Evolutionary conservation across 2,329 filamentous ascomycete species (phyloP).

Genomic region (Fusarium protoensiforme): DNA sequence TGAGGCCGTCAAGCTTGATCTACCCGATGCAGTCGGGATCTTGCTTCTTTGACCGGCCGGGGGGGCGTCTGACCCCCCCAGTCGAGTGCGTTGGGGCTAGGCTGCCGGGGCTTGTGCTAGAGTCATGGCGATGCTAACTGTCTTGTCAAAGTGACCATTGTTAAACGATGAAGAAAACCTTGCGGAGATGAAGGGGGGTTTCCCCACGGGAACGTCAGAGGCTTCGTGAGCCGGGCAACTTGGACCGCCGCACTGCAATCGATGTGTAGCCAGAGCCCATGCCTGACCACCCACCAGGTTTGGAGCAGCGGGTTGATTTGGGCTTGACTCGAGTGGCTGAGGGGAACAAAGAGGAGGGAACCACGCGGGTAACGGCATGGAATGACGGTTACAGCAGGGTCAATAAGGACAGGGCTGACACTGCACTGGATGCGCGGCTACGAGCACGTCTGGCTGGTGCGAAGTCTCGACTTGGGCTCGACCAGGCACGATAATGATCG

Average conservation of each 20-base stretch:
- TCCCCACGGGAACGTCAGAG: slow-evolving; percentile 32
- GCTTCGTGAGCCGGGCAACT: slow-evolving; percentile 30
- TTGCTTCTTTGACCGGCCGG: slow-evolving; percentile 30
- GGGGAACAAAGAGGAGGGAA: slow-evolving; percentile 26
- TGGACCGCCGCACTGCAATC: slow-evolving; percentile 36
- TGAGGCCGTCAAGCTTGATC: slow-evolving; percentile 31
- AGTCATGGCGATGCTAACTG: slow-evolving; percentile 40
- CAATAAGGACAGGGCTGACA: slow-evolving; percentile 43
- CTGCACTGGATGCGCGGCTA: slow-evolving; percentile 44
- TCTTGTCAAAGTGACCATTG: slow-evolving; percentile 59
- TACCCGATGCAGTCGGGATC: slow-evolving; percentile 36
- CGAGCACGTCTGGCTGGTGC: slow-evolving; percentile 35
- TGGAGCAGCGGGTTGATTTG: slow-evolving; percentile 12
- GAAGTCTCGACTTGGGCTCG: slow-evolving; percentile 36
- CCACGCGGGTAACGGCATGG: slow-evolving; percentile 25
- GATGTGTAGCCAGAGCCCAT: slow-evolving; percentile 30
- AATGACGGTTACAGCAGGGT: slow-evolving; percentile 31
- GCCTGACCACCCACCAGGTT: slow-evolving; percentile 29
- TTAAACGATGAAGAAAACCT: slow-evolving; percentile 73
- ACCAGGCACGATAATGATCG: slow-evolving; percentile 44
- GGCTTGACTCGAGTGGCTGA: slow-evolving; percentile 21
- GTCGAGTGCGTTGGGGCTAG: slow-evolving; percentile 21
- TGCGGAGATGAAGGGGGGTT: slow-evolving; percentile 36
- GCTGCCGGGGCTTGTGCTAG: slow-evolving; percentile 24
- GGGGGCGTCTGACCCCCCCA: slow-evolving; percentile 18